Evolutionary conservation across 1,139 yeast species (phyloP).

Genomic region (Taphrina communis): DNA sequence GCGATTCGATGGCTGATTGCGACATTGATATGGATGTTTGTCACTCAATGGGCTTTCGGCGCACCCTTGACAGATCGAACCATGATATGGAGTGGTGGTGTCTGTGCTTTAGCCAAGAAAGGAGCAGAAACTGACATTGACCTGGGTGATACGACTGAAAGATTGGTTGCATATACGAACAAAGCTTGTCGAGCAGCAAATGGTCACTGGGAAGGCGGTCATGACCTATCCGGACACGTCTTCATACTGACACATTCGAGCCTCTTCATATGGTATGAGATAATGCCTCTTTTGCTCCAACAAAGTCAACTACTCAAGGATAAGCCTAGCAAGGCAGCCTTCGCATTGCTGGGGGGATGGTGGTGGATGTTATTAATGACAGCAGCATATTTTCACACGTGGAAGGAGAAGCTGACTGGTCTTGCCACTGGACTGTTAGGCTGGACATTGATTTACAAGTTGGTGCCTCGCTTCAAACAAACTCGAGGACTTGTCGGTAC

Average conservation of each 20-base stretch:
- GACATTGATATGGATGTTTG: slow-evolving; percentile 81
- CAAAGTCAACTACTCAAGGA: slow-evolving; percentile 46
- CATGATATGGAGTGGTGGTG: slow-evolving; percentile 82
- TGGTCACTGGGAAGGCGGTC: slow-evolving; percentile 90
- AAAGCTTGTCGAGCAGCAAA: slow-evolving; percentile 64
- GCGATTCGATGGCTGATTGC: slow-evolving; percentile 56
- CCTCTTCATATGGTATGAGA: slow-evolving; percentile 71
- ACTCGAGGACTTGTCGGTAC: slow-evolving; percentile 7
- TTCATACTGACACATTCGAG: slow-evolving; percentile 77
- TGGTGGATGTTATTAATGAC: slow-evolving; percentile 89
- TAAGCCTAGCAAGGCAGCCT: slow-evolving; percentile 51
- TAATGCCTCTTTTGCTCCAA: slow-evolving; percentile 53
- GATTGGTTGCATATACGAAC: slow-evolving; percentile 50
- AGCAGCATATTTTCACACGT: slow-evolving; percentile 80
- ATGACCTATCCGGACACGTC: slow-evolving; percentile 95
- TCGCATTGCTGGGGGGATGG: slow-evolving; percentile 65
- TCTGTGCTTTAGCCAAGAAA: slow-evolving; percentile 56
- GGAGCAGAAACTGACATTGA: slow-evolving; percentile 22
- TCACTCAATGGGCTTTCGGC: slow-evolving; percentile 88
- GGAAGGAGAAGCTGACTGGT: slow-evolving; percentile 63
- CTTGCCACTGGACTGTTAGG: slow-evolving; percentile 44
- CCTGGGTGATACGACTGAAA: slow-evolving; percentile 20
- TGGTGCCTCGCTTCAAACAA: slow-evolving; percentile 18
- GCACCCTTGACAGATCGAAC: slow-evolving; percentile 87
- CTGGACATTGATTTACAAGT: slow-evolving; percentile 45